Evolutionary conservation across 2,329 filamentous ascomycete species (phyloP).

Genomic region (Lecanicillium sp.): DNA sequence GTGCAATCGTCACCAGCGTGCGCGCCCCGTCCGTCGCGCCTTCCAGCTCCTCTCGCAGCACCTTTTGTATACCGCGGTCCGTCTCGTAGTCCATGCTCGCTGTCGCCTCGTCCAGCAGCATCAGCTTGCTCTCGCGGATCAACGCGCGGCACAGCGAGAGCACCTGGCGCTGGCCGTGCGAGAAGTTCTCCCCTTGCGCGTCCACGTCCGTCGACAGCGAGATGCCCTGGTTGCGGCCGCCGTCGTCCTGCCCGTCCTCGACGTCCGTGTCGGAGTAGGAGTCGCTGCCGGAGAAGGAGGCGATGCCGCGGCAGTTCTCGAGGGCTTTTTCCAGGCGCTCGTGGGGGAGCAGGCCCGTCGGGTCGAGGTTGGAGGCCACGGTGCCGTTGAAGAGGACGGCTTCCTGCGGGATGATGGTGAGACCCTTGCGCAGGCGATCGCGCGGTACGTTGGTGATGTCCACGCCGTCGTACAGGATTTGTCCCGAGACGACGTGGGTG

Average conservation of each 20-base stretch:
- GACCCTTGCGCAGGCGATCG: conserved; percentile 43
- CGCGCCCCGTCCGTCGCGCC: conserved; percentile 34
- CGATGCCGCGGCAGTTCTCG: conserved; percentile 55
- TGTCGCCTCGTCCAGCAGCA: conserved; percentile 54
- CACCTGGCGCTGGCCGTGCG: conserved; percentile 53
- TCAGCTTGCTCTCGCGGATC: conserved; percentile 47
- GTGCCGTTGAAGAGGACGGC: conserved; percentile 51
- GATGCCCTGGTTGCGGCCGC: conserved; percentile 22
- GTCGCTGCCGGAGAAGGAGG: conserved; percentile 40
- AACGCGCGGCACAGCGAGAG: conserved; percentile 52
- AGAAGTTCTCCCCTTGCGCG: conserved; percentile 49
- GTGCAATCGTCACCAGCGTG: conserved; percentile 53
- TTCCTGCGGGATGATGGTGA: conserved; percentile 55
- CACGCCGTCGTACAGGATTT: conserved; percentile 49
- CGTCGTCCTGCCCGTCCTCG: conserved; percentile 22
- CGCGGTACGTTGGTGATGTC: conserved; percentile 49
- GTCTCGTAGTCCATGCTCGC: conserved; percentile 55
- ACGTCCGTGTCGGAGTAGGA: conserved; percentile 25
- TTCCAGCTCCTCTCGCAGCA: conserved; percentile 44
- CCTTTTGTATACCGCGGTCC: conserved; percentile 48
- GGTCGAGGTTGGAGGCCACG: conserved; percentile 55
- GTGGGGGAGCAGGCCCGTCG: conserved; percentile 50
- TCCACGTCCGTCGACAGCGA: conserved; percentile 42
- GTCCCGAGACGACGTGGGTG: conserved; percentile 44
- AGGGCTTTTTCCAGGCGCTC: conserved; percentile 52